Percentiles rank a stretch among this genome's conserved stretches.
Conservation (phyloP, 345 rosid genomes). For the Bruguiera gymnorhiza region DNA sequence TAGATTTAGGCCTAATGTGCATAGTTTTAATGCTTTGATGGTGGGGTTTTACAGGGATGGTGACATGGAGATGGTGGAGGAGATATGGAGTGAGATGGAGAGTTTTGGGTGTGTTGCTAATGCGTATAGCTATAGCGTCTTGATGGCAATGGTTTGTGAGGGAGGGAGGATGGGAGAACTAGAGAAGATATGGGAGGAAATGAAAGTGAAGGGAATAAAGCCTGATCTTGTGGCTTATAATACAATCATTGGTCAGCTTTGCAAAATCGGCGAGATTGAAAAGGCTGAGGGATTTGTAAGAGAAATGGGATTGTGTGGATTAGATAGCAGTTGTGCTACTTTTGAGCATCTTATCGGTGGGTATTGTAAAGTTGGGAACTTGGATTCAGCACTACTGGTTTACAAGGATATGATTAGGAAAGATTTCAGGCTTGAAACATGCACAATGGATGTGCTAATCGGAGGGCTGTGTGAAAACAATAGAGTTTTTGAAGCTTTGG, state of each 20-base stretch:
- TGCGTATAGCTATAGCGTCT: conserved; percentile 49
- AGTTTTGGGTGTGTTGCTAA: conserved; percentile 41
- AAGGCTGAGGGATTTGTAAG: conserved; percentile 54
- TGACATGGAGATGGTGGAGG: conserved; percentile 52
- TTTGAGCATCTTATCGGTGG: conserved; percentile 63
- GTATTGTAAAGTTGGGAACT: conserved; percentile 53
- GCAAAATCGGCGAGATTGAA: conserved; percentile 41
- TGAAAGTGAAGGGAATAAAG: conserved; percentile 46
- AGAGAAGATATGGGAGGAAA: conserved; percentile 60
- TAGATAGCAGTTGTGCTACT: conserved; percentile 44
- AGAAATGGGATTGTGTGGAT: conserved; percentile 56
- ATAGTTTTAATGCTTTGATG: conserved; percentile 67
- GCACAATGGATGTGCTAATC: conserved; percentile 46
- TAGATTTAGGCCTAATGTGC: conserved; percentile 48
- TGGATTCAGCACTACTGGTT: conserved; percentile 49
- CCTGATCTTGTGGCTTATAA: conserved; percentile 59
- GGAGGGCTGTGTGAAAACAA: conserved; percentile 40
- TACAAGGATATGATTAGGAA: conserved; percentile 60
- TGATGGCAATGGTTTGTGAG: conserved; percentile 51
- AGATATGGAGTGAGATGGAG: conserved; percentile 64
- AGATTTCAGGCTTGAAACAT: conserved; percentile 40
- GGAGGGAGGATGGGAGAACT: conserved; percentile 60
- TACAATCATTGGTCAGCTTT: conserved; percentile 65
- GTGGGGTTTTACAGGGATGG: conserved; percentile 55
- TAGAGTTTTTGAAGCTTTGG: conserved; percentile 52